A percentile compares a stretch with the other conserved stretches of the same genome.
Evolutionary conservation across 352 stramenopile species (phyloP).

Genomic region (Pythium biforme): DNA sequence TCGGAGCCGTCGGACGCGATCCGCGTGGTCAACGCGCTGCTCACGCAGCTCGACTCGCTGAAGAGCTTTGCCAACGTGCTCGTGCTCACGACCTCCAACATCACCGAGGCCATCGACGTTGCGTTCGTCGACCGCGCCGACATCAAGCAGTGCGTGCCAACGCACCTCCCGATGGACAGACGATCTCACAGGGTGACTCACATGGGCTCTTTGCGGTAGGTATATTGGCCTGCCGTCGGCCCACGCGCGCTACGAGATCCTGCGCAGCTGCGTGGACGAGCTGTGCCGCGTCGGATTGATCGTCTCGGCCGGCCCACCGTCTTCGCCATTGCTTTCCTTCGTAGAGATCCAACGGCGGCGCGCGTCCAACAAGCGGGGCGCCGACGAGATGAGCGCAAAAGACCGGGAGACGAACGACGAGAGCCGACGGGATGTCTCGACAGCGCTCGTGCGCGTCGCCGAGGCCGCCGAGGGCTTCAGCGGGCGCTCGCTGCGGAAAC

Average conservation of each 20-base stretch:
- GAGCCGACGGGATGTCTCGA: slow-evolving; percentile 30
- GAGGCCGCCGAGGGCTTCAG: slow-evolving; percentile 64
- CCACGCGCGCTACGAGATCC: slow-evolving; percentile 79
- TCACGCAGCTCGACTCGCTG: slow-evolving; percentile 89
- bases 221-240: slow-evolving; percentile 63
- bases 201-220: slow-evolving; percentile 21
- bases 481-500: slow-evolving; percentile 74
- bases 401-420: neutral
- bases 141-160: slow-evolving; percentile 80
- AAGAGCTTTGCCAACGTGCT: slow-evolving; percentile 87
- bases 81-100: slow-evolving; percentile 92
- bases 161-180: neutral
- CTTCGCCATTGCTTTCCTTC: slow-evolving; percentile 26
- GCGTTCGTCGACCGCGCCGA: slow-evolving; percentile 94
- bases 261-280: slow-evolving; percentile 82
- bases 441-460: slow-evolving; percentile 37
- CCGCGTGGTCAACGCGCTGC: slow-evolving; percentile 90
- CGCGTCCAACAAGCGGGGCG: slow-evolving; percentile 36
- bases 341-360: slow-evolving; percentile 26
- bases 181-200: no score
- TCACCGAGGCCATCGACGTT: slow-evolving; percentile 89
- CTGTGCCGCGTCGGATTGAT: slow-evolving; percentile 77
- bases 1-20: slow-evolving; percentile 91
- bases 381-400: slow-evolving; percentile 38
- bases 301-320: neutral